Evolutionary conservation across 441 rosid species (phyloP).

Genomic region (Pelargonium fulgidum): DNA sequence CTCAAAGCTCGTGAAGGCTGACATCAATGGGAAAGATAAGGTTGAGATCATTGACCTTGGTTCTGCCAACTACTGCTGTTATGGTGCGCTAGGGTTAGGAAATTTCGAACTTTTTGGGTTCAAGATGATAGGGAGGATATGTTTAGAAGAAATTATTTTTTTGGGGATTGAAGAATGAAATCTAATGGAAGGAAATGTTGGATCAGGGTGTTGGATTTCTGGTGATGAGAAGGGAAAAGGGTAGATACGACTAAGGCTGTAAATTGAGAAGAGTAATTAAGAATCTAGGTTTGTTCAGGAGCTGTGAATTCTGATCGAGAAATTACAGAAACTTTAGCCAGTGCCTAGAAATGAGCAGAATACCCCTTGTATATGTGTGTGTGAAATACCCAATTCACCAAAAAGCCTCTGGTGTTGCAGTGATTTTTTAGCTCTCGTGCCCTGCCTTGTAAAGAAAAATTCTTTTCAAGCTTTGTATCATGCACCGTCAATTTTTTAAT

Average conservation of each 20-base stretch:
- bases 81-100: not conserved
- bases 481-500: not conserved
- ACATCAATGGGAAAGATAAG: slow-evolving; percentile 96
- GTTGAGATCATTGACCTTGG: slow-evolving; percentile 26
- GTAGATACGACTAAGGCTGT: not conserved
- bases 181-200: not conserved
- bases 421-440: too few species aligned
- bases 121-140: not conserved
- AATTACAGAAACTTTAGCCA: not conserved
- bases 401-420: not conserved
- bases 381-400: too few species aligned
- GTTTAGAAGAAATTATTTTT: too few species aligned
- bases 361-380: not conserved
- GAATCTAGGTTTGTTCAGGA: not conserved
- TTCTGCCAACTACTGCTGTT: not conserved
- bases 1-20: slow-evolving; percentile 99
- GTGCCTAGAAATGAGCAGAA: not conserved
- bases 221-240: not conserved
- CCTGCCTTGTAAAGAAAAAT: not conserved
- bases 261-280: not conserved
- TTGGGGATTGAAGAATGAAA: not conserved
- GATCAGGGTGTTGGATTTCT: not conserved
- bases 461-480: not conserved
- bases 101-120: not conserved
- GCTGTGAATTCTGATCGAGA: not conserved